Conservation (phyloP, 805 yeast species). For the Saturnispora ahearnii region DNA sequence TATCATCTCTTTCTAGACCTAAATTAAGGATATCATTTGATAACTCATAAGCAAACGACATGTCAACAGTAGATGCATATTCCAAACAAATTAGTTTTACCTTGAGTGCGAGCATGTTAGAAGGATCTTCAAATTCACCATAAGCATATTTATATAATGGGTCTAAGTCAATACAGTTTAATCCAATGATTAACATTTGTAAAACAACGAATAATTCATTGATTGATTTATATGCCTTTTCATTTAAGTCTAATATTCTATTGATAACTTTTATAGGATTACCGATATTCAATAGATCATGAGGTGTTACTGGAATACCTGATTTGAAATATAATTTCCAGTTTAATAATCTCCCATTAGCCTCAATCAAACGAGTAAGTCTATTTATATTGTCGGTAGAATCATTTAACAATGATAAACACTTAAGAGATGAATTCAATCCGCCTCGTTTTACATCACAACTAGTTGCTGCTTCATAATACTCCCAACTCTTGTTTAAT, state of each 20-base stretch:
- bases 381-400: not conserved
- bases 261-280: conserved; percentile 22
- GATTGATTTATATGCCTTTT: conserved; percentile 38
- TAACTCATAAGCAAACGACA: conserved; percentile 44
- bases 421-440: conserved; percentile 18
- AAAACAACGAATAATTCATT: conserved; percentile 35
- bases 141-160: conserved; percentile 5
- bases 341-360: conserved; percentile 17
- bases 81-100: conserved; percentile 46
- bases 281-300: conserved; percentile 16
- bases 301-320: conserved; percentile 27
- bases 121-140: conserved; percentile 8
- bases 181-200: conserved; percentile 33
- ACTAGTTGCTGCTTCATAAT: conserved; percentile 23
- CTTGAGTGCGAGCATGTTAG: conserved; percentile 21
- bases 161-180: conserved; percentile 20
- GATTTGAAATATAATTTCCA: conserved; percentile 24
- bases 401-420: conserved; percentile 14
- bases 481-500: conserved; percentile 19
- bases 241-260: conserved; percentile 43
- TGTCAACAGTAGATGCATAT: conserved; percentile 56
- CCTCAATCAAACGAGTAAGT: conserved; percentile 17
- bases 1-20: conserved; percentile 10
- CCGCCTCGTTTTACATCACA: conserved; percentile 23
- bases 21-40: conserved; percentile 31